A percentile compares a stretch with the other conserved stretches of the same genome.
These are phyloP conservation scores for Coemansia sp. DNA, from an alignment of 371 early-diverging fungal species.

Conservation along the genomic window DNA sequence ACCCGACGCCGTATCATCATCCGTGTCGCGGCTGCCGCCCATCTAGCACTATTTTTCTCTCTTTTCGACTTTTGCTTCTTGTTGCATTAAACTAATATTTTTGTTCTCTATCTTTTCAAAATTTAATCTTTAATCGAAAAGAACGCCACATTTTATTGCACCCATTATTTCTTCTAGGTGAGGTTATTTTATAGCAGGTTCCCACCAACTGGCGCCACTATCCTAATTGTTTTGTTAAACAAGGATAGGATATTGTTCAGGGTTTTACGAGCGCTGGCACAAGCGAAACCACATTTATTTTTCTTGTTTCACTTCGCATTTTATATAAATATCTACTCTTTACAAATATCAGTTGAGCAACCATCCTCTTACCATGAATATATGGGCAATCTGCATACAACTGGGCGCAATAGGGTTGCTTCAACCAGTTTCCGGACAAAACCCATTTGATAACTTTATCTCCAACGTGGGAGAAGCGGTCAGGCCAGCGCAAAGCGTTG, in stretches of 20 bases:
- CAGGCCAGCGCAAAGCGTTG: constrained; percentile 21
- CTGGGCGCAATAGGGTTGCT: not conserved
- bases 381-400: not conserved
- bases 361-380: not conserved
- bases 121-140: not conserved
- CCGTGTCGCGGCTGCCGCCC: constrained; percentile 47
- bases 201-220: not conserved
- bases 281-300: not conserved
- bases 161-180: too few relatives aligned
- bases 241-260: not conserved
- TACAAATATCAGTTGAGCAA: too few relatives aligned
- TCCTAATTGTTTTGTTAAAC: not conserved
- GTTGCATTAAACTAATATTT: not conserved
- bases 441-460: constrained; percentile 8
- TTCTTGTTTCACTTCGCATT: not conserved
- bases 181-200: not conserved
- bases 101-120: not conserved
- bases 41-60: constrained; percentile 23
- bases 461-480: constrained; percentile 16
- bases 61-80: not conserved
- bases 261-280: not conserved
- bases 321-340: not conserved
- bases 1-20: constrained; percentile 53
- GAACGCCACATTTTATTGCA: too few relatives aligned
- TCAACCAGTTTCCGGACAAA: constrained; percentile 5